Percentiles rank a stretch among this genome's conserved stretches.
phyloP scores from a whole-genome alignment of 805 yeast species.

The Lipomyces sp. region DNA sequence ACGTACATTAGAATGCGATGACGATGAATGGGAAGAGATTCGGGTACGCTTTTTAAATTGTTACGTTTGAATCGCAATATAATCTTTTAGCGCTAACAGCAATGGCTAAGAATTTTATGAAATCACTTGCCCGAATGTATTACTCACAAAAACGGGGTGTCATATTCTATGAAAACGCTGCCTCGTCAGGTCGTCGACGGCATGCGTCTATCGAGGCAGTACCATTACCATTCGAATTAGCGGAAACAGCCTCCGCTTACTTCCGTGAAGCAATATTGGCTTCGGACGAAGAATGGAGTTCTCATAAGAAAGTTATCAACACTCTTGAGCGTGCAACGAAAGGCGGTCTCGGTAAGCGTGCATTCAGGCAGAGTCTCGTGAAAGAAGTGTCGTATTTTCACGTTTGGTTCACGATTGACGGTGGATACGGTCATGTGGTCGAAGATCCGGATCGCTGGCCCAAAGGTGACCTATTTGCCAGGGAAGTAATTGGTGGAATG shows the following conservation, averaged over 20 bases:
- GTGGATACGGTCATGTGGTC: slow-evolving; percentile 58
- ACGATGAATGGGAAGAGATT: slow-evolving; percentile 54
- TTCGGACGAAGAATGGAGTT: slow-evolving; percentile 49
- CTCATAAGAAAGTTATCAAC: slow-evolving; percentile 49
- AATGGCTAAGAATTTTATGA: slow-evolving; percentile 47
- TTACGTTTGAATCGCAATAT: not conserved
- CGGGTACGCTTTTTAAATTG: slow-evolving; percentile 19
- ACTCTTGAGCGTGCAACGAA: slow-evolving; percentile 44
- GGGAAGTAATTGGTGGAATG: slow-evolving; percentile 55
- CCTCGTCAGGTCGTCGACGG: slow-evolving; percentile 38
- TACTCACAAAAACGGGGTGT: slow-evolving; percentile 47
- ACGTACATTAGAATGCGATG: slow-evolving; percentile 51
- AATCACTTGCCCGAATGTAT: slow-evolving; percentile 50
- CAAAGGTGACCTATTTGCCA: slow-evolving; percentile 52
- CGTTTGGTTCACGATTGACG: slow-evolving; percentile 54
- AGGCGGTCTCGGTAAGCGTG: slow-evolving; percentile 38
- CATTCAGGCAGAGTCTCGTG: slow-evolving; percentile 49
- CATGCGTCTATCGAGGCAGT: slow-evolving; percentile 54
- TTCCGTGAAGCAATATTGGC: slow-evolving; percentile 52
- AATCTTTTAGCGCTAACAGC: not conserved
- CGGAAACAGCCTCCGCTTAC: slow-evolving; percentile 48
- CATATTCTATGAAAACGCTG: slow-evolving; percentile 54
- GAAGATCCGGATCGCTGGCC: slow-evolving; percentile 54
- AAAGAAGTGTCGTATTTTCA: slow-evolving; percentile 58
- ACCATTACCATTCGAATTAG: slow-evolving; percentile 49